phyloP scores from a whole-genome alignment of 2,329 filamentous ascomycete genomes.

The Clarireedia sp. region DNA sequence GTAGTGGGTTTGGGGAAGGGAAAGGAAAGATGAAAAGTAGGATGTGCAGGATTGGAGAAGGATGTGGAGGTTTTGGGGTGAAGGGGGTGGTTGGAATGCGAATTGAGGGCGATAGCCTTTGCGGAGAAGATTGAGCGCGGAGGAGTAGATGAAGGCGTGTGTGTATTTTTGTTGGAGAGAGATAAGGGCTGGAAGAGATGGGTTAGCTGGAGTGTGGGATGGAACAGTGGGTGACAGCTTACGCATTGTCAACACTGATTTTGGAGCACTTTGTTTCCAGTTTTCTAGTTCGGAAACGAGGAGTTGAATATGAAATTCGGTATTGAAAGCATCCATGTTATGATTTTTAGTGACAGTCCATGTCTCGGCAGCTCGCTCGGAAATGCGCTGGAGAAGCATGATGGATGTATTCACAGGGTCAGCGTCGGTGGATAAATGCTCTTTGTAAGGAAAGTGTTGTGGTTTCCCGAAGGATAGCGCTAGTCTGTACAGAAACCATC shows the following conservation, averaged over 20 bases:
- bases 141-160: slow-evolving; percentile 18
- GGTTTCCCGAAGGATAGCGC: slow-evolving; percentile 24
- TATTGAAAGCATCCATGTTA: slow-evolving; percentile 15
- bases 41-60: slow-evolving; percentile 10
- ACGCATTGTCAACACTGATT: slow-evolving; percentile 16
- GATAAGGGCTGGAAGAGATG: slow-evolving; percentile 13
- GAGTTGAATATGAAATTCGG: slow-evolving; percentile 22
- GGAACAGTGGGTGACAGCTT: background rate
- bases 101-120: slow-evolving; percentile 12
- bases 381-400: slow-evolving; percentile 19
- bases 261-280: slow-evolving; percentile 16
- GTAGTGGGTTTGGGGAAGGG: slow-evolving; percentile 18
- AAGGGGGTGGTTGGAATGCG: slow-evolving; percentile 7
- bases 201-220: background rate
- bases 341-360: slow-evolving; percentile 4
- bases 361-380: slow-evolving; percentile 14
- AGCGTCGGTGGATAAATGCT: slow-evolving; percentile 17
- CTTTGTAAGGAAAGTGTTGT: slow-evolving; percentile 19
- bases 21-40: slow-evolving; percentile 24
- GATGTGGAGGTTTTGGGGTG: background rate
- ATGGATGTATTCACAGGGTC: background rate
- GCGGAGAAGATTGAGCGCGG: slow-evolving; percentile 20
- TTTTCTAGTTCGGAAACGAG: slow-evolving; percentile 21
- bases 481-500: background rate
- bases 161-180: slow-evolving; percentile 15